Percentiles rank a stretch among this genome's conserved stretches.
Conservation (phyloP, 176 grass and related monocot species). For the Themeda triandra region DNA sequence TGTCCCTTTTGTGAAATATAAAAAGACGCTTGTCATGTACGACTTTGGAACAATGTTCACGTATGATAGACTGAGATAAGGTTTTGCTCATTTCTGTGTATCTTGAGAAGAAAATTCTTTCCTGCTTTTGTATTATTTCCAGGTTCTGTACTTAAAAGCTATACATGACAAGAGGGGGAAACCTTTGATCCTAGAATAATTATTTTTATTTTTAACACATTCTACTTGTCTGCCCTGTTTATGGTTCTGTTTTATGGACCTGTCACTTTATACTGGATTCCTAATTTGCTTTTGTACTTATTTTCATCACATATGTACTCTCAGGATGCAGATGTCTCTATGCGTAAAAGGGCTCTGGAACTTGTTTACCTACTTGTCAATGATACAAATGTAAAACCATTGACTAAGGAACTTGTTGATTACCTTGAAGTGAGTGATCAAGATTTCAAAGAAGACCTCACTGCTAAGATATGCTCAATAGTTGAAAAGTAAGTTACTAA, state of each 20-base stretch:
- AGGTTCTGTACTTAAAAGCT: not conserved
- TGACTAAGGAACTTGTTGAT: conserved; percentile 98
- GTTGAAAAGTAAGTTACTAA: conserved; percentile 84
- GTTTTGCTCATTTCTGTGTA: conserved; percentile 6
- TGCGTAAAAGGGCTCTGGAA: conserved; percentile 96
- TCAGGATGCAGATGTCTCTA: conserved; percentile 99
- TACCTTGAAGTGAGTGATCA: conserved; percentile 95
- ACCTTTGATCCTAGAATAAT: not conserved
- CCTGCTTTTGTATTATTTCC: not conserved
- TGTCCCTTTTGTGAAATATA: not conserved
- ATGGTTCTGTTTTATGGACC: not conserved
- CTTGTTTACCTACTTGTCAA: conserved; percentile 90
- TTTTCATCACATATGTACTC: conserved; percentile 26
- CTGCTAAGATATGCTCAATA: conserved; percentile 89
- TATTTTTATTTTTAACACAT: not conserved
- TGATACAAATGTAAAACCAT: conserved; percentile 84
- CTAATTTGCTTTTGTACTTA: conserved; percentile 10
- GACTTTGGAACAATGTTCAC: not conserved
- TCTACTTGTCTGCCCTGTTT: not conserved
- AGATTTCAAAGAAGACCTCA: conserved; percentile 97
- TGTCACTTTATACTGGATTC: not conserved
- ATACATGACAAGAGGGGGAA: not conserved
- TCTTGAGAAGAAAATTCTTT: not conserved
- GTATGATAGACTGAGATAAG: not conserved
- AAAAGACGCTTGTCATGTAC: not conserved